Conservation (phyloP, 352 stramenopile genomes). For the Pythium aristosporum region DNA sequence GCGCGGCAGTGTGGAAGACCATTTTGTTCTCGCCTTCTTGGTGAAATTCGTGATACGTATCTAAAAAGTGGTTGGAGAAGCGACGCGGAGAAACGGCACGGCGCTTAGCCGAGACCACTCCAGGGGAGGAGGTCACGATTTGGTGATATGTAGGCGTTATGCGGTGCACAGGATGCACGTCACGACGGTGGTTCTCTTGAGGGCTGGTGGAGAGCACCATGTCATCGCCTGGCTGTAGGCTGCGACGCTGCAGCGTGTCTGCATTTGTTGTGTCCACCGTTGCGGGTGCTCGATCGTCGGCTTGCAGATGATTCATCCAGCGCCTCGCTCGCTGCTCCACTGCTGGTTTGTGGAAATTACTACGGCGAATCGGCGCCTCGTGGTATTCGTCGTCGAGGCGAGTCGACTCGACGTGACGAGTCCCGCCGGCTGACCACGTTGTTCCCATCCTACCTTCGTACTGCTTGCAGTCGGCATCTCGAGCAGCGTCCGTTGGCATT, state of each 20-base stretch:
- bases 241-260: neutral
- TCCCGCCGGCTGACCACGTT: neutral
- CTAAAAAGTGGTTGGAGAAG: neutral
- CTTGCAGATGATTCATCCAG: neutral
- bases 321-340: neutral
- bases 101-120: neutral
- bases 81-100: neutral
- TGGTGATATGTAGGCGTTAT: neutral
- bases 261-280: neutral
- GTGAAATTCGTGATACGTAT: neutral
- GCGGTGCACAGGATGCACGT: slow-evolving; percentile 6
- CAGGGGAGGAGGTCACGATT: neutral
- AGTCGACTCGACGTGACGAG: neutral
- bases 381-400: neutral
- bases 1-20: slow-evolving; percentile 4
- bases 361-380: too few species aligned
- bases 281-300: neutral
- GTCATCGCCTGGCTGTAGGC: neutral
- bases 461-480: neutral
- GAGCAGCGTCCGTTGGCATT: neutral
- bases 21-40: slow-evolving; percentile 6
- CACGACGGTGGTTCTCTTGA: neutral
- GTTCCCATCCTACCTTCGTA: neutral
- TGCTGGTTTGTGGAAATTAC: neutral
- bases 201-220: neutral